phyloP scores from a whole-genome alignment of 768 basidiomycete genomes.

The Guyanaporus albipodus region DNA sequence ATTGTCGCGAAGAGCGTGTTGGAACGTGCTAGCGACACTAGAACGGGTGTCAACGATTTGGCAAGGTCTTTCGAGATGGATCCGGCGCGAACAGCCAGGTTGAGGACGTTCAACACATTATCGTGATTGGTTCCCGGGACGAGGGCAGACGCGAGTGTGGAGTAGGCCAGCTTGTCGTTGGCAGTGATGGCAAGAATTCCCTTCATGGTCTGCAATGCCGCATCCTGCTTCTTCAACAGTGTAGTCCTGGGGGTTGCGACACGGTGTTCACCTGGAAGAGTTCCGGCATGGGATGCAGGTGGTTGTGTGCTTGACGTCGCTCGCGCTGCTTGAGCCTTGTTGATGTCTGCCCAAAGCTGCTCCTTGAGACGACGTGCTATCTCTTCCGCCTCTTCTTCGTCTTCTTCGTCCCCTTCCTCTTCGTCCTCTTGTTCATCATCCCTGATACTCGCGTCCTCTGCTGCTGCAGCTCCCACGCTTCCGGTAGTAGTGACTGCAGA shows the following conservation, averaged over 20 bases:
- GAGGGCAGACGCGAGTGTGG: constrained; percentile 47
- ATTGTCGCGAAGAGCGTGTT: constrained; percentile 62
- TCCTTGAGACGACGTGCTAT: constrained; percentile 72
- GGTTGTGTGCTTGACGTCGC: constrained; percentile 19
- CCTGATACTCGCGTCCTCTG: constrained; percentile 36
- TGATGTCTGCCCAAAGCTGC: constrained; percentile 75
- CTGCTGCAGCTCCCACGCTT: constrained; percentile 1
- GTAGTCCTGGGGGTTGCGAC: constrained; percentile 9
- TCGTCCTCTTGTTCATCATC: constrained; percentile 45
- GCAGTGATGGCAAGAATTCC: constrained; percentile 56
- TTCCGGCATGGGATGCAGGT: neutral
- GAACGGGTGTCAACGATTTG: constrained; percentile 51
- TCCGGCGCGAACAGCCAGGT: constrained; percentile 43
- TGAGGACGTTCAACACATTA: constrained; percentile 56
- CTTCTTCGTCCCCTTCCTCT: constrained; percentile 56
- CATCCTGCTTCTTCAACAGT: constrained; percentile 47
- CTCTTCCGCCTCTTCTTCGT: constrained; percentile 61
- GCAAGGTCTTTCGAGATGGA: constrained; percentile 51
- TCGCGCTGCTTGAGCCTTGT: constrained; percentile 52
- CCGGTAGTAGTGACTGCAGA: neutral
- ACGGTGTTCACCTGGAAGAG: constrained; percentile 4
- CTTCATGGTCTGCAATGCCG: constrained; percentile 61
- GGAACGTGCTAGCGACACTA: constrained; percentile 65
- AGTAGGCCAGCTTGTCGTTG: constrained; percentile 52
- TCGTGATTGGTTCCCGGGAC: constrained; percentile 43